Evolutionary conservation across 2,329 filamentous ascomycete genomes (phyloP).

Genomic region (Cladophialophora exuberans): DNA sequence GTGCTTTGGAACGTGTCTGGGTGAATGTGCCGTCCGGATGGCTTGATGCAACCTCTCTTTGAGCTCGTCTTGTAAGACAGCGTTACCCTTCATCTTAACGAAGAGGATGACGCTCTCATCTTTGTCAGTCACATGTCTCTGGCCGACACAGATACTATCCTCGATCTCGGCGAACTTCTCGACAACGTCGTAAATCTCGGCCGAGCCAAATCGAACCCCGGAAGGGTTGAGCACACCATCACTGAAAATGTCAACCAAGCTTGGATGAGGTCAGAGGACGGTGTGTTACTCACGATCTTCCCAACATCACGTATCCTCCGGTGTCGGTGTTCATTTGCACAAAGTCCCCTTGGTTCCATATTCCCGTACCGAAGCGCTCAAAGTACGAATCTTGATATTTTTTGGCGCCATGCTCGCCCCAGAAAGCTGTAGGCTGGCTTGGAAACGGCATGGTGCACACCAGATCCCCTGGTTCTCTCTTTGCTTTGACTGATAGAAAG

Average conservation of each 20-base stretch:
- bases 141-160: constrained; percentile 16
- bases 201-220: constrained; percentile 86
- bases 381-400: not conserved
- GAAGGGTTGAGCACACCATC: constrained; percentile 66
- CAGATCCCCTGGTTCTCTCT: not conserved
- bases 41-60: constrained; percentile 50
- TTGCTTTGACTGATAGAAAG: not conserved
- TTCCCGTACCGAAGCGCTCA: not conserved
- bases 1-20: constrained; percentile 21
- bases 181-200: constrained; percentile 83
- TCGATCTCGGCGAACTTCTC: constrained; percentile 6
- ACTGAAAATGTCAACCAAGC: constrained; percentile 40
- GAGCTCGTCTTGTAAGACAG: constrained; percentile 48
- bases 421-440: not conserved
- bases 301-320: constrained; percentile 14
- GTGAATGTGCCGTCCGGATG: constrained; percentile 67
- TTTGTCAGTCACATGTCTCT: constrained; percentile 11
- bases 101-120: constrained; percentile 23
- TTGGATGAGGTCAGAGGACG: not conserved
- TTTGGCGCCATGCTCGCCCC: not conserved
- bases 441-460: not conserved
- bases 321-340: constrained; percentile 10
- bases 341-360: constrained; percentile 67
- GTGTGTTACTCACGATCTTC: constrained; percentile 5
- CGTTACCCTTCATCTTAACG: constrained; percentile 12